A percentile compares a stretch with the other conserved stretches of the same genome.
Conservation (phyloP, 2,329 filamentous ascomycete genomes). For the Colletotrichum sp. region DNA sequence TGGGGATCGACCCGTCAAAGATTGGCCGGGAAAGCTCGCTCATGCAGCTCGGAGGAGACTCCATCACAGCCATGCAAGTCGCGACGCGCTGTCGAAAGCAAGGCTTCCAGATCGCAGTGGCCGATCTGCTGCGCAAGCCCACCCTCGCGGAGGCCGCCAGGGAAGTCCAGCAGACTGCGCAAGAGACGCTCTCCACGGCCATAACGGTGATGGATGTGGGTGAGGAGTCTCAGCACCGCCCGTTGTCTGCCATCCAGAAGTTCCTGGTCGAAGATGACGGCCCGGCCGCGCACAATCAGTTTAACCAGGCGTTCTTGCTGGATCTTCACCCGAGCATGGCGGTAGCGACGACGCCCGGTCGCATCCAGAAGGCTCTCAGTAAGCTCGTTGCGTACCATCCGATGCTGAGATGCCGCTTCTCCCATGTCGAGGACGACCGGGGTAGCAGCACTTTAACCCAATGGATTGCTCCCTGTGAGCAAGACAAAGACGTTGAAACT, state of each 20-base stretch:
- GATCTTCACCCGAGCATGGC: neutral
- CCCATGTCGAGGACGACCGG: neutral
- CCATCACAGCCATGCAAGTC: neutral
- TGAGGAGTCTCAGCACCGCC: neutral
- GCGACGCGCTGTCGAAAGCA: neutral
- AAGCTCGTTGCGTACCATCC: neutral
- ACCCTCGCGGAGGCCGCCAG: neutral
- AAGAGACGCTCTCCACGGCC: neutral
- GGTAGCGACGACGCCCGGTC: neutral
- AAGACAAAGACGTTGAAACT: neutral
- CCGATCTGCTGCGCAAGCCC: neutral
- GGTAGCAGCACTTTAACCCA: neutral
- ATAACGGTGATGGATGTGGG: neutral
- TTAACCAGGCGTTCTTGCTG: neutral
- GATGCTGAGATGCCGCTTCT: neutral
- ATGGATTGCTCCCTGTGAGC: neutral
- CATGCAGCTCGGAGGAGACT: neutral
- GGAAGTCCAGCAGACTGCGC: neutral
- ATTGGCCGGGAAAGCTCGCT: neutral
- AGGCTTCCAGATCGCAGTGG: neutral
- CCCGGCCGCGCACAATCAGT: neutral
- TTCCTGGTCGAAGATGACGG: fast-evolving
- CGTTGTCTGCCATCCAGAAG: neutral
- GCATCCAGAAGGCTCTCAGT: neutral
- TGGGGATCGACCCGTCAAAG: neutral